A percentile compares a stretch with the other conserved stretches of the same genome.
Conservation (phyloP, 2,329 filamentous ascomycete species). For the Ceratocystis alfenasii region DNA sequence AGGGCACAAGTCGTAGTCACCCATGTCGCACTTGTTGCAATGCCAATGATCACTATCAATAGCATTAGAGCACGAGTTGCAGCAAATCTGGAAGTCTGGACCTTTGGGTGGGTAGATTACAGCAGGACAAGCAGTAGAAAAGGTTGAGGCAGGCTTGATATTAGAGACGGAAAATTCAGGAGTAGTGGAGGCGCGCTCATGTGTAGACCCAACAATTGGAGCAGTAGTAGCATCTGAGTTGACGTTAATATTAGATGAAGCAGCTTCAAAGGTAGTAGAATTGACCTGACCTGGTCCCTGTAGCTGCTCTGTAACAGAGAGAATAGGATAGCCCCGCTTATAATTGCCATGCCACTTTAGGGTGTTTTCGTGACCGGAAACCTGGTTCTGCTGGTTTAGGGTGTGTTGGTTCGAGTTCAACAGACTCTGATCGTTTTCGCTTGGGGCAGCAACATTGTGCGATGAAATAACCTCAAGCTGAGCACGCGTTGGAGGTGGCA, state of each 20-base stretch:
- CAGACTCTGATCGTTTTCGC: neutral
- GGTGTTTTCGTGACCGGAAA: no score
- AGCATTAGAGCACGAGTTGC: constrained; percentile 73
- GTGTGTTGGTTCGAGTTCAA: neutral
- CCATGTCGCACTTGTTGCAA: constrained; percentile 83
- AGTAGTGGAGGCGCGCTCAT: neutral
- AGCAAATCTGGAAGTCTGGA: constrained; percentile 68
- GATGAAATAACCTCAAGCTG: neutral
- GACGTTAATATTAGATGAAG: neutral
- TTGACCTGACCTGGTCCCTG: no score
- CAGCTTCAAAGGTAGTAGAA: neutral
- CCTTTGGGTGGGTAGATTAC: constrained; percentile 25
- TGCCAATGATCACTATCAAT: constrained; percentile 83
- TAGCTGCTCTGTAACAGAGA: no score
- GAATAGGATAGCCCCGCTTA: no score
- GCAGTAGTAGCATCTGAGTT: neutral
- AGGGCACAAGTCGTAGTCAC: constrained; percentile 88
- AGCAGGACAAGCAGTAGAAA: constrained; percentile 14
- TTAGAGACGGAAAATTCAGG: neutral
- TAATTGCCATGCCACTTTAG: no score
- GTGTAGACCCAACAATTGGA: neutral
- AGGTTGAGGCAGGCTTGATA: neutral
- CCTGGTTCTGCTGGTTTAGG: no score
- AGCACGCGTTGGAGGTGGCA: neutral
- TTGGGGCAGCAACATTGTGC: neutral